Evolutionary conservation across 805 yeast genomes (phyloP), one percentile per base, ranked within the genome.

Genomic region (Torulaspora gathmanii): DNA sequence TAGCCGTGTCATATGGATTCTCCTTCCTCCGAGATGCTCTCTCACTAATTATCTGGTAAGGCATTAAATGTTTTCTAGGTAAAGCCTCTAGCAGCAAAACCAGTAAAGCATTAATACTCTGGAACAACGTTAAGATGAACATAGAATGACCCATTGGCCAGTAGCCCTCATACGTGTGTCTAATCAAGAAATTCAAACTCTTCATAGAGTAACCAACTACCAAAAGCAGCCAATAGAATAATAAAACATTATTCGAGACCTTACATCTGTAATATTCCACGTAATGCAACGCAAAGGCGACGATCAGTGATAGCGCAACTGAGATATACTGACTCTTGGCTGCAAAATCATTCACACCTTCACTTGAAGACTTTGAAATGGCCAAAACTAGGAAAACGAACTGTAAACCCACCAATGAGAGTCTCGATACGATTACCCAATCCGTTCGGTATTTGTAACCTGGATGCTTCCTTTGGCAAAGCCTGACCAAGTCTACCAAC

Each of bases 221-320:
- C 33, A 75, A 70, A 46, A 80, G 70, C 37, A 84, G 68, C 96
- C 96, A 91, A 65, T 78, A 91, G 51, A 83, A 72, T 31, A 91
- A 73, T 37, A 89, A 67, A 0, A 78, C 70, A 1, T 91, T 83
- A 53, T 75, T 78, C 1, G 96, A 80, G 17, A 86, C 76, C 34
- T 68, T 72, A 9, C 80, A 61, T 60, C 85, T 79, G 63, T 74
- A 77, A 57, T 80, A 83, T 61, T 91, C 97, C 47, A 84, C 61
- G 64, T 80, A 84, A 46, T 87, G 83, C 28, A 88, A 64, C 3
- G 69, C 65, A 13, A 76, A 60, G 0, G 80, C 84, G 4, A 84
- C 75, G 2, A 73, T 54, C 4, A 78, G 61, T 16, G 74, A 70
- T 34, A 71, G 45, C 26, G 63, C 49, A 52, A 67, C 57, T 33